phyloP scores from a whole-genome alignment of 1,284 basidiomycete genomes.

The Cutaneotrichosporon mucoides region DNA sequence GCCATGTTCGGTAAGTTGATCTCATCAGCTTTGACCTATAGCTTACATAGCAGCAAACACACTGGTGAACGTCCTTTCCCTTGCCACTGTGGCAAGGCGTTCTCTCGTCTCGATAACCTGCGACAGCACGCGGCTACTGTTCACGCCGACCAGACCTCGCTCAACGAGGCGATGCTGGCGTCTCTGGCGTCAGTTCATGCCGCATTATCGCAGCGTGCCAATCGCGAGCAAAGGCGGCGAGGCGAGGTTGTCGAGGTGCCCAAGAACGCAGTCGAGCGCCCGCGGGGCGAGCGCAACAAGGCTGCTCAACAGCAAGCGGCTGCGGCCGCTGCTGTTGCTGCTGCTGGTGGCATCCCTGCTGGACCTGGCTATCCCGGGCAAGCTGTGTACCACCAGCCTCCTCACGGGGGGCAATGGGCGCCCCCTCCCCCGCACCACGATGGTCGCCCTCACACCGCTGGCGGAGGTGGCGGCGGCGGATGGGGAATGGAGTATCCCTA shows the following conservation, averaged over 20 bases:
- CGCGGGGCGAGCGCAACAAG: constrained; percentile 24
- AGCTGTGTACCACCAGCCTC: constrained; percentile 10
- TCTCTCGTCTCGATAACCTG: constrained; percentile 92
- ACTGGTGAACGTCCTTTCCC: constrained; percentile 93
- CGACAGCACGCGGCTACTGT: constrained; percentile 95
- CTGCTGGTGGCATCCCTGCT: constrained; percentile 4
- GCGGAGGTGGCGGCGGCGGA: constrained; percentile 12
- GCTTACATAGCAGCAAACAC: constrained; percentile 67
- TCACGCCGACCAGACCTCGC: constrained; percentile 76
- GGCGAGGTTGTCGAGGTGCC: constrained; percentile 49
- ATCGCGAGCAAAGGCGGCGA: constrained; percentile 45
- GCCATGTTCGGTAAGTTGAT: constrained; percentile 75
- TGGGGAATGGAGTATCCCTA: constrained; percentile 29
- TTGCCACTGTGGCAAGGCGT: constrained; percentile 92
- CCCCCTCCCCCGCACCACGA: constrained; percentile 22
- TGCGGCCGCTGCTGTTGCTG: constrained; percentile 1
- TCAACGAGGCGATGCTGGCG: constrained; percentile 88
- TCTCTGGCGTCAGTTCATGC: constrained; percentile 82
- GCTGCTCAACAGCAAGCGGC: neutral
- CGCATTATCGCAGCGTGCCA: constrained; percentile 56
- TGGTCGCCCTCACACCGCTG: constrained; percentile 31
- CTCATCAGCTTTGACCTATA: neutral
- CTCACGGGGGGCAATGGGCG: constrained; percentile 10
- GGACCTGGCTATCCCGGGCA: neutral
- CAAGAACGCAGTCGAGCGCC: constrained; percentile 45